Conservation (phyloP, 108 stramenopile species). For the Fragilariopsis cylindrus region DNA sequence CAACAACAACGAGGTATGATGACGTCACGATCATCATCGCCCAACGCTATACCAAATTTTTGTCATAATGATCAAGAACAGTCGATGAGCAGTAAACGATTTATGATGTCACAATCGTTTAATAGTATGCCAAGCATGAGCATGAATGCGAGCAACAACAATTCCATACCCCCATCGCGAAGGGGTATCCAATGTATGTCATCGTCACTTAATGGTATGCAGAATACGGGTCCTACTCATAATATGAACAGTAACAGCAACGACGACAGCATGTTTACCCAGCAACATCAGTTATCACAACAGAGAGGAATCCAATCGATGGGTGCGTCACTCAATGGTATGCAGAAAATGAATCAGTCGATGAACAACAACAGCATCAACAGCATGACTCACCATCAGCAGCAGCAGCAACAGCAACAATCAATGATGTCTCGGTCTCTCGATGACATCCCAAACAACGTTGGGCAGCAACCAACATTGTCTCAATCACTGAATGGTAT, state of each 20-base stretch:
- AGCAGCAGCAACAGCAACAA: no score
- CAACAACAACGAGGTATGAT: no score
- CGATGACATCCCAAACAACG: neutral
- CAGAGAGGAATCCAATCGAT: constrained; percentile 9
- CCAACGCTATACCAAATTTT: no score
- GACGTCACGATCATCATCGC: no score
- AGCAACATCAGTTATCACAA: neutral
- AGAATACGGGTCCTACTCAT: neutral
- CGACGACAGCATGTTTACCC: no score
- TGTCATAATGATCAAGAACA: no score
- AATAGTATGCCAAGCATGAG: neutral
- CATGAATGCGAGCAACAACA: neutral
- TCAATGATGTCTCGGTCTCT: constrained; percentile 2
- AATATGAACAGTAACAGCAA: no score
- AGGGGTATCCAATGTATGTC: constrained; percentile 10
- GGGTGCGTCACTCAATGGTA: constrained; percentile 6
- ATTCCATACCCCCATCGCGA: neutral
- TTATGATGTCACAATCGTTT: neutral
- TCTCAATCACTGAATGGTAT: neutral
- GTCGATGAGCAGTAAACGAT: neutral
- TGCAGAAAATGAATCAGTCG: neutral
- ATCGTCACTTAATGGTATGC: neutral
- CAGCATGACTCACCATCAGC: no score
- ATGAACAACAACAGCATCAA: no score
- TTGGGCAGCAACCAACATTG: neutral